Percentiles rank a stretch among this genome's conserved stretches.
Evolutionary conservation across 345 rosid genomes (phyloP).

Genomic region (Streptanthus diversifolius): DNA sequence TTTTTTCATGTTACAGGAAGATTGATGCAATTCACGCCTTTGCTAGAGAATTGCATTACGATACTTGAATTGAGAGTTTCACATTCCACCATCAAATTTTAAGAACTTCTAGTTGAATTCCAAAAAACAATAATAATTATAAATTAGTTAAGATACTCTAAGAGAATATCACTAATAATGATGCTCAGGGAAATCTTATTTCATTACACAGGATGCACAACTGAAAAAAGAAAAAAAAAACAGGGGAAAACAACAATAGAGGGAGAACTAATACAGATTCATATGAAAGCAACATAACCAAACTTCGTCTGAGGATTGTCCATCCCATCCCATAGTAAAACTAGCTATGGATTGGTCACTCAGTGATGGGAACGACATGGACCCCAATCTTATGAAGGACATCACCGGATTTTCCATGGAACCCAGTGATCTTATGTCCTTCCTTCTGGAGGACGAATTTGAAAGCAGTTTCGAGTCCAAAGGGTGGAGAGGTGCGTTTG

Average conservation of each 20-base stretch:
- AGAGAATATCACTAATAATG: too few relatives aligned
- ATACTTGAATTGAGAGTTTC: too few relatives aligned
- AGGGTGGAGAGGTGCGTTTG: not conserved
- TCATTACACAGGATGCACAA: not conserved
- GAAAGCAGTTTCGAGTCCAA: not conserved
- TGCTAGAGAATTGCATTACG: conserved; percentile 98
- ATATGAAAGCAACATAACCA: not conserved
- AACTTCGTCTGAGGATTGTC: not conserved
- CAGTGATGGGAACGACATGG: not conserved
- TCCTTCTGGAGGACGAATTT: not conserved
- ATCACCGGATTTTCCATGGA: conserved; percentile 18
- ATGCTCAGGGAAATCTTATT: not conserved
- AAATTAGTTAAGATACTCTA: too few relatives aligned
- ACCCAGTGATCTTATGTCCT: conserved; percentile 2
- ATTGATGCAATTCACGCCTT: conserved; percentile 85
- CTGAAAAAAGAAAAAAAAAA: not conserved
- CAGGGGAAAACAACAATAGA: not conserved
- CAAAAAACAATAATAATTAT: too few relatives aligned
- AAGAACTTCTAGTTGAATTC: too few relatives aligned
- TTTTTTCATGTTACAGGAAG: conserved; percentile 47
- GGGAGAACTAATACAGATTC: not conserved
- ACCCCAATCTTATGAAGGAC: conserved; percentile 13
- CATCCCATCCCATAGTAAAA: not conserved
- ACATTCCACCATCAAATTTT: too few relatives aligned
- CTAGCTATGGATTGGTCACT: not conserved